Evolutionary conservation across 495 filamentous ascomycete species (phyloP).

Genomic region (Pyrenopolyporus hunteri): DNA sequence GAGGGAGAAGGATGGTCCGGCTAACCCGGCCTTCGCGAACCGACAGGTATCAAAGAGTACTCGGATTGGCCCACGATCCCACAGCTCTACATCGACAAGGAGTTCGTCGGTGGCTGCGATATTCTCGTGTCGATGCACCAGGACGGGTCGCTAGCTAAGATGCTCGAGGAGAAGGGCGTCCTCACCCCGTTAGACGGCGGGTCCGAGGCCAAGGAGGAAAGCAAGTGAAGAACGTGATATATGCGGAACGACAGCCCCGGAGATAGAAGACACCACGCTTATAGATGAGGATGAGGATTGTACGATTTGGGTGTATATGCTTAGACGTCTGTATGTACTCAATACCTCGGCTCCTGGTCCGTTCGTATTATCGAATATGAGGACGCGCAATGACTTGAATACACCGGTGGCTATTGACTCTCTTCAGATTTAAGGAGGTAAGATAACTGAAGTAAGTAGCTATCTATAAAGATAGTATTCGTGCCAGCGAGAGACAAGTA

Average conservation of each 20-base stretch:
- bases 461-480: too few species aligned
- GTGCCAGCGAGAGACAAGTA: too few species aligned
- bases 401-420: not conserved
- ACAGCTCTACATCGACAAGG: slow-evolving; percentile 91
- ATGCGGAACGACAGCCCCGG: not conserved
- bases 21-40: slow-evolving; percentile 11
- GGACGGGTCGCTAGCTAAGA: slow-evolving; percentile 87
- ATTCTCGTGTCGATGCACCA: slow-evolving; percentile 98
- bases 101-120: slow-evolving; percentile 96
- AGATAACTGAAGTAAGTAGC: not conserved
- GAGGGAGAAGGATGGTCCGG: not conserved
- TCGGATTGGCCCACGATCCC: slow-evolving; percentile 99
- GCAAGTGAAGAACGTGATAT: not conserved
- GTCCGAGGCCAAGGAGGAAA: slow-evolving; percentile 20
- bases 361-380: not conserved
- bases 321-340: not conserved
- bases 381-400: not conserved
- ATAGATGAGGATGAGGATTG: not conserved
- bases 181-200: slow-evolving; percentile 51
- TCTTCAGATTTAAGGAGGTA: not conserved
- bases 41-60: slow-evolving; percentile 98
- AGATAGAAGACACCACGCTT: not conserved
- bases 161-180: slow-evolving; percentile 89
- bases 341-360: not conserved
- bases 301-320: slow-evolving; percentile 2